Evolutionary conservation across 805 yeast species (phyloP).

Genomic region (Komagataella kurtzmanii): DNA sequence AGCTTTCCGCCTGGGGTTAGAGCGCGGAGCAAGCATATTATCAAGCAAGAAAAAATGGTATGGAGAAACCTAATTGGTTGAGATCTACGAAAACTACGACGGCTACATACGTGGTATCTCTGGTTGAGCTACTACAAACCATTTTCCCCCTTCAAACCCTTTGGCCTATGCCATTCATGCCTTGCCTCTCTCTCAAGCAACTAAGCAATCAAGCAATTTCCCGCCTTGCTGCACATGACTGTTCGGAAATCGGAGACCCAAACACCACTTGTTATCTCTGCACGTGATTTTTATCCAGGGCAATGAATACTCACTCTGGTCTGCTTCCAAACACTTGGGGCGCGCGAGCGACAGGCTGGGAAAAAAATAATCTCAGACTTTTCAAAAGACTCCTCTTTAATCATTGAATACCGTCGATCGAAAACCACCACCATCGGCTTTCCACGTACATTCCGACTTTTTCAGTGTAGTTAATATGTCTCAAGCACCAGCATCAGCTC

Average conservation of each 20-base stretch:
- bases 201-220: background rate
- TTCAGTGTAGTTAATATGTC: constrained; percentile 23
- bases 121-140: background rate
- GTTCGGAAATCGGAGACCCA: background rate
- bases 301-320: no score
- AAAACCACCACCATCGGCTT: constrained; percentile 60
- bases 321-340: background rate
- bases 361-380: background rate
- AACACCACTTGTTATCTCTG: background rate
- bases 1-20: background rate
- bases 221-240: background rate
- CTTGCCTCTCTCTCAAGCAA: background rate
- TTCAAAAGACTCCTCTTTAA: background rate
- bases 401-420: constrained; percentile 31
- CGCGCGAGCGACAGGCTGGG: background rate
- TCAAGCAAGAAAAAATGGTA: background rate
- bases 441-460: constrained; percentile 59
- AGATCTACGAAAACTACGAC: background rate
- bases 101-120: background rate
- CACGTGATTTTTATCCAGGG: no score
- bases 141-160: background rate
- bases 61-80: background rate
- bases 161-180: background rate
- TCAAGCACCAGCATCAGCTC: constrained; percentile 22
- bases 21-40: no score